Base-by-base conservation (phyloP, 2,329 filamentous ascomycete species). In the Geosmithia flava region DNA sequence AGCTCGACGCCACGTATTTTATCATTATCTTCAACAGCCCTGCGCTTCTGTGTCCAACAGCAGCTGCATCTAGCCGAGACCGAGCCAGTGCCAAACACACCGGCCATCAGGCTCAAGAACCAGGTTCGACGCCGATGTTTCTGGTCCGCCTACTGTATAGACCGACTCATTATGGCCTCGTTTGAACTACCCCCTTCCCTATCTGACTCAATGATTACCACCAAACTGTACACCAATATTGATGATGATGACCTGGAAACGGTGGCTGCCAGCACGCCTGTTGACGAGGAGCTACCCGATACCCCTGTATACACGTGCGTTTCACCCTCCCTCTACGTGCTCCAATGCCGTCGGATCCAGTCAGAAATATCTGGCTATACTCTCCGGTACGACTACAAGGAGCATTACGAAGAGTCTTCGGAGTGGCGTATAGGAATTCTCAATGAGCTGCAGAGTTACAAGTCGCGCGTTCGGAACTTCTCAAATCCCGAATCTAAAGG, bases 101-200 rank as follows among this genome's bases (percentile, higher is more conserved):
- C 45, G 4, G 39, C 40, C 1, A 42, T 47, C 29, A 20, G 45
- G 17, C 29, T 51, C 20, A 47, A 54, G 43, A 49, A 56, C 3
- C 59, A 62, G 46, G 33, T 55, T 10, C 54, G 58, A 4, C 55
- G 60, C 2, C 51, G 60, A 16, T 53, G 59, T 20, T 62, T 62
- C 50, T 62, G 60, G 59, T 60, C 55, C 13, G 59, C 59, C 2
- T 61, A 62, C 42, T 52, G 50, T 4, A 42, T 62, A 13, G 59
- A 61, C 47, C 54, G 59, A 7, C 51, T 56, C 11, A 55, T 61
- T 39, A 52, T 57, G 49, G 55, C 54, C 20, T 53, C 54, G 7
- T 56, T 57, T 41, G 56, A 58, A 20, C 51, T 61, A 5, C 58
- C 60, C 1, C 50, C 50, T 7, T 60, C 56, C 1, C 50, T 62